A percentile compares a stretch with the other conserved stretches of the same genome.
These are phyloP conservation scores for Casuarina cunninghamiana DNA, from an alignment of 306 rosid genomes.

Conservation along the genomic window DNA sequence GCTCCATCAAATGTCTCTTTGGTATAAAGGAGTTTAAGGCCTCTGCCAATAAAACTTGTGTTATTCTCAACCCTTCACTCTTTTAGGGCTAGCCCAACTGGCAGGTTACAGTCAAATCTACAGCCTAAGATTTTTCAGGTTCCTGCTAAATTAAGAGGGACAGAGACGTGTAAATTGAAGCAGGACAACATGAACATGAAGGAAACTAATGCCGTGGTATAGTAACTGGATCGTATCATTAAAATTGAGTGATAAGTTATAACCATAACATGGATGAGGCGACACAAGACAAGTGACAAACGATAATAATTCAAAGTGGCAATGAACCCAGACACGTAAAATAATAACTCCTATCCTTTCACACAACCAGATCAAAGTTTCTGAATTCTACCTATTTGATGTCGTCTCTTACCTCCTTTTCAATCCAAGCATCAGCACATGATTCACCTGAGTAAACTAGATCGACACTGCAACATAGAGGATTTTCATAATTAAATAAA, in stretches of 20 bases:
- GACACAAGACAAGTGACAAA: not conserved
- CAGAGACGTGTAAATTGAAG: not conserved
- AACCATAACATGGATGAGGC: not conserved
- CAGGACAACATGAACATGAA: not conserved
- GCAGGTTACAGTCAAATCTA: not conserved
- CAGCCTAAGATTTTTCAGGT: not conserved
- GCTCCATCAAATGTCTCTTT: not conserved
- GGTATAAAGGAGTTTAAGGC: not conserved
- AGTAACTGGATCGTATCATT: not conserved
- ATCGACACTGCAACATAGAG: slow-evolving; percentile 69
- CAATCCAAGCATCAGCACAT: slow-evolving; percentile 97
- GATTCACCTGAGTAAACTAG: slow-evolving; percentile 68
- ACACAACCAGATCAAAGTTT: not conserved
- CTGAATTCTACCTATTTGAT: slow-evolving; percentile 19
- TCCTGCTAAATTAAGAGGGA: not conserved
- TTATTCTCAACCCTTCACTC: not conserved
- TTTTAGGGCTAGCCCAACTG: not conserved
- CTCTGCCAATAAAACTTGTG: not conserved
- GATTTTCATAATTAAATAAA: slow-evolving; percentile 23
- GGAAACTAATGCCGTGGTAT: not conserved
- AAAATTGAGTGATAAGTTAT: not conserved
- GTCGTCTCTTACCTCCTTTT: slow-evolving; percentile 72
- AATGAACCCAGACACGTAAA: not conserved
- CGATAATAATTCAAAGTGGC: not conserved
- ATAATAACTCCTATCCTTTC: not conserved